Conservation (phyloP, 768 basidiomycete genomes). For the Hirschioporus abietinus region DNA sequence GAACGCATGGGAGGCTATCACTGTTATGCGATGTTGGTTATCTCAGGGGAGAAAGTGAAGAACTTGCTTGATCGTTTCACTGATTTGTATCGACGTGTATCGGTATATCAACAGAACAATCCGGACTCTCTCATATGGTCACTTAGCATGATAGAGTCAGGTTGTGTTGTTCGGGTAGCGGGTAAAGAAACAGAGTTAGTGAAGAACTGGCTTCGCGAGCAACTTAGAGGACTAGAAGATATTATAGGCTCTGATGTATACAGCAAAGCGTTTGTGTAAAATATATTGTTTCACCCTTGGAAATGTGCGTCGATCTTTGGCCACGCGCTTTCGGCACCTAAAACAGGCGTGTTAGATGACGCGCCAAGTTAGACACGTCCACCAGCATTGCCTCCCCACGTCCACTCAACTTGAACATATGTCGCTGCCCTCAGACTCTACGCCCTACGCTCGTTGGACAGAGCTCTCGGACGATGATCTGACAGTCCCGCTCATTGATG, state of each 20-base stretch:
- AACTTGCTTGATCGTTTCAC: conserved; percentile 43
- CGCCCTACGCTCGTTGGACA: conserved; percentile 46
- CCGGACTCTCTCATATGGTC: conserved; percentile 81
- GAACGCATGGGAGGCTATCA: conserved; percentile 74
- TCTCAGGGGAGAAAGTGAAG: conserved; percentile 63
- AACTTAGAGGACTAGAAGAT: conserved; percentile 44
- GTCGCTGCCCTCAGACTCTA: not conserved
- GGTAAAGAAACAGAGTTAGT: conserved; percentile 74
- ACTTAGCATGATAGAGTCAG: conserved; percentile 51
- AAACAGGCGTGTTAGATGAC: not conserved
- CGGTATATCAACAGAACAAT: conserved; percentile 50
- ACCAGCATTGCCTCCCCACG: not conserved
- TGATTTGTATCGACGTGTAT: conserved; percentile 44
- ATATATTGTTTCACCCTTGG: not conserved
- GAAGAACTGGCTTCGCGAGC: conserved; percentile 59
- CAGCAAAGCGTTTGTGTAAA: conserved; percentile 51
- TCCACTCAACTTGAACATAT: not conserved
- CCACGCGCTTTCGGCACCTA: not conserved
- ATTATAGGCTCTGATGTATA: conserved; percentile 62
- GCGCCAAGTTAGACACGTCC: not conserved
- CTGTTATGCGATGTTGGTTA: conserved; percentile 83
- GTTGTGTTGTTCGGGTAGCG: conserved; percentile 66
- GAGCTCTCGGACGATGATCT: conserved; percentile 52
- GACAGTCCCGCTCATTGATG: conserved; percentile 40
- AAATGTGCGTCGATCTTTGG: not conserved